Base-by-base conservation (phyloP, 768 basidiomycete genomes). In the Mycena latifolia region DNA sequence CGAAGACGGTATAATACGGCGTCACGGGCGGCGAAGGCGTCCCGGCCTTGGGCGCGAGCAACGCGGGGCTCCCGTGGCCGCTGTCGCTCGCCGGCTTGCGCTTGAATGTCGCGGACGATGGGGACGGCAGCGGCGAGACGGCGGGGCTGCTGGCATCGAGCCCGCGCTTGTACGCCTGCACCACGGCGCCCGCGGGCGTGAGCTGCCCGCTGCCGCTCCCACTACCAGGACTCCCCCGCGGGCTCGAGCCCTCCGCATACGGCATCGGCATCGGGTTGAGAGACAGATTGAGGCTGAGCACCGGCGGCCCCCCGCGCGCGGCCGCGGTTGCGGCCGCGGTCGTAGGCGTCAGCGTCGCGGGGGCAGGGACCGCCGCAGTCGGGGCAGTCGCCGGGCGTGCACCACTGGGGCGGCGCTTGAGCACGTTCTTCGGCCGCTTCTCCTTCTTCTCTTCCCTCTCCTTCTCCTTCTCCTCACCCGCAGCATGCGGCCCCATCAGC, bases 1-100 rank as follows among this genome's bases (percentile, higher is more conserved):
- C 88, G 62, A 88, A 82, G 18, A 89, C 82, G 5, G 88, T 86
- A 68, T 88, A 88, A 55, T 88, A 86, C n/a, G 87, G 86, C 12
- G 76, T 78, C 35, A 72, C 67, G 5, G 73, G 65, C 33, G 68
- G 39, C 24, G 68, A 64, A 8, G 59, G 31, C 15, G 55, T 43
- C 14, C 24, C 51, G 1, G 45, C 31, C 31, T 3, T 65, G 25
- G 65, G 61, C 56, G 15, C 46, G 37, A 33, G 48, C 61, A 50
- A 62, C 45, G 20, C 41, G 37, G 9, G 3, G 41, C 6, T 6
- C 4, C 41, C 41, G 20, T 20, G 41, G 20, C 39, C 59, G 22
- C 28, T 41, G 52, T 31, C 65, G 53, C 24, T 59, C 20, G 66
- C 52, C n/a, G 27, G 37, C 45, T 58, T 59, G 43, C 56, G 59